Base-by-base conservation (phyloP, 2,329 filamentous ascomycete genomes). In the Botrytis squamosa region DNA sequence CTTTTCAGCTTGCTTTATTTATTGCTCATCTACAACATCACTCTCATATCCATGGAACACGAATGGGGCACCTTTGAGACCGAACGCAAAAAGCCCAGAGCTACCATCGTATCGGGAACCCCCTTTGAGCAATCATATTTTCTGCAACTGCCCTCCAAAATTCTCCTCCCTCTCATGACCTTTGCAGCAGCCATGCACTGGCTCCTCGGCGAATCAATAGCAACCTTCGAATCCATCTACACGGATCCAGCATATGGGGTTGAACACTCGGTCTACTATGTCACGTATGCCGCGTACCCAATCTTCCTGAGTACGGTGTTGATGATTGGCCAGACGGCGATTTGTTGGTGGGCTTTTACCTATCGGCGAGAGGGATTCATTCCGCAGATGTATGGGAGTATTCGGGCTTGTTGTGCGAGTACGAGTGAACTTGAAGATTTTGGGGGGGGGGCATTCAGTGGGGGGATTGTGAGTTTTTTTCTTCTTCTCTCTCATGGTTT, bases 331-430 rank as follows among this genome's bases (percentile, higher is more conserved):
- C 75, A 76, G 73, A 78, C 74, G 1, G 74, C 25, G 0, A 42
- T 77, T 14, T 78, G 76, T 52, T 78, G 76, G 74, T 77, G 76
- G 77, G 75, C 73, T 14, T 77, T 76, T 57, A 77, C 75, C 1
- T 77, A 74, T 63, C 71, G 71, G 7, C 71, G 75, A 25, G 77
- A 77, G 46, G 76, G 77, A 0, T 78, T 78, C 25, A 76, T 76
- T 22, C 77, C 76, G 1, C 75, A 77, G 36, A 78, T 78, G 76
- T 78, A 73, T 68, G 77, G 76, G 0, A 76, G 75, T 16, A 77
- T 77, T 18, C 73, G 77, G 38, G 52, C 76, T 22, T 74, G 72
- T n/a, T 77, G 76, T 72, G 76, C 75, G 7, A 75, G 72, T 25
- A 78, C 76, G 5, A 73, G 72, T 16, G 74, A 77, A 33, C 74